Conservation (phyloP, 1,284 basidiomycete genomes). For the Sanghuangporus baumii region DNA sequence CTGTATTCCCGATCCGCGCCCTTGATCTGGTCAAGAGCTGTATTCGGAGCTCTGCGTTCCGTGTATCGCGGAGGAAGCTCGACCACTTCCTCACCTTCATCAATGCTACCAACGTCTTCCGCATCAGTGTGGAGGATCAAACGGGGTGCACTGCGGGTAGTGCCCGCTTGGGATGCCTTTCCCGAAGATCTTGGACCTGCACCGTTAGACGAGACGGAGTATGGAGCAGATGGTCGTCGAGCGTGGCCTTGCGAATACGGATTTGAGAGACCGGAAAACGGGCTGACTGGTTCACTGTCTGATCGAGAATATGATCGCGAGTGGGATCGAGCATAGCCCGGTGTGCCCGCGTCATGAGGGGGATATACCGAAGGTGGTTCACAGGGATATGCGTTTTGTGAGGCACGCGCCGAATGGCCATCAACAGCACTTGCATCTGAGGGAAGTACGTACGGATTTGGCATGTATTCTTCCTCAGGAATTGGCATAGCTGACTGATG, state of each 20-base stretch:
- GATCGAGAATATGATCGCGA: slow-evolving; percentile 2
- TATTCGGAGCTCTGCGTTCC: slow-evolving; percentile 36
- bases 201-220: neutral
- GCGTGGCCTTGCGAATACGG: slow-evolving; percentile 4
- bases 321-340: neutral
- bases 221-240: neutral
- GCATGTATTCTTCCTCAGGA: slow-evolving; percentile 20
- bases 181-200: neutral
- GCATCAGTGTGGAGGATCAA: slow-evolving; percentile 70
- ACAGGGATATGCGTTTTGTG: neutral
- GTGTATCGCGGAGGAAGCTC: slow-evolving; percentile 74
- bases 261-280: neutral
- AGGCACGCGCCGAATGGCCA: slow-evolving; percentile 11
- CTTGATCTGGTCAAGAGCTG: neutral
- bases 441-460: slow-evolving; percentile 24
- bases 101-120: slow-evolving; percentile 43
- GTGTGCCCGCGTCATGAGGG: neutral
- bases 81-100: slow-evolving; percentile 50
- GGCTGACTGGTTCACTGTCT: slow-evolving; percentile 6
- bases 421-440: slow-evolving; percentile 15
- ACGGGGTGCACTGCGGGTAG: slow-evolving; percentile 37
- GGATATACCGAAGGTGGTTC: neutral
- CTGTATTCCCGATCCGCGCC: neutral
- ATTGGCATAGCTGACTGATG: neutral
- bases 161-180: slow-evolving; percentile 42